These are phyloP conservation scores for Rhizopogon salebrosus DNA, from an alignment of 768 basidiomycete species.

Conservation along the genomic window DNA sequence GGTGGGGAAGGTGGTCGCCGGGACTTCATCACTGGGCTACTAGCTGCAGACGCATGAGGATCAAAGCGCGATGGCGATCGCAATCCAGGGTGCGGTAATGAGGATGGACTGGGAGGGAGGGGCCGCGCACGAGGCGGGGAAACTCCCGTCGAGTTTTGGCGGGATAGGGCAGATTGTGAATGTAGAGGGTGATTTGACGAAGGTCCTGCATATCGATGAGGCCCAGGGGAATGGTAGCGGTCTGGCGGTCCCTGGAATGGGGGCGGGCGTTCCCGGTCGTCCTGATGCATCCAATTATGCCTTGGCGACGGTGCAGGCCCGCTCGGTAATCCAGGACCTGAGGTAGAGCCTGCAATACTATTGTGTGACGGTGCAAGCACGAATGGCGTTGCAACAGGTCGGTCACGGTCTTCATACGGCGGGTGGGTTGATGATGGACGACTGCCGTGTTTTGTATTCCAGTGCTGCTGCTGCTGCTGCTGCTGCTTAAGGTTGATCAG, in stretches of 20 bases:
- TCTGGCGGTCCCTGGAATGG: constrained; percentile 23
- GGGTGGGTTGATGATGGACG: constrained; percentile 36
- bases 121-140: constrained; percentile 35
- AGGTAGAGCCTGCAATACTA: constrained; percentile 20
- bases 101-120: constrained; percentile 17
- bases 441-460: constrained; percentile 26
- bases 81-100: neutral
- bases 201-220: constrained; percentile 7
- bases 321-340: constrained; percentile 7
- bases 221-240: constrained; percentile 24
- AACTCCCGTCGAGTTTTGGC: constrained; percentile 8
- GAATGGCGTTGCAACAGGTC: constrained; percentile 50
- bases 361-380: constrained; percentile 44
- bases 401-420: constrained; percentile 44
- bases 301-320: constrained; percentile 35
- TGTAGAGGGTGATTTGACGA: neutral
- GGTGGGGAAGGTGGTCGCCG: constrained; percentile 14
- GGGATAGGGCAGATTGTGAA: constrained; percentile 4
- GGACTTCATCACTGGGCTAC: neutral
- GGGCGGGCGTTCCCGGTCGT: constrained; percentile 25
- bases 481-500: constrained; percentile 22
- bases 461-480: constrained; percentile 20
- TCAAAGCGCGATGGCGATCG: constrained; percentile 1
- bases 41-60: neutral
- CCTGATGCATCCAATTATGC: constrained; percentile 31